phyloP scores from a whole-genome alignment of 176 grass and related monocot species.

The Typha latifolia region DNA sequence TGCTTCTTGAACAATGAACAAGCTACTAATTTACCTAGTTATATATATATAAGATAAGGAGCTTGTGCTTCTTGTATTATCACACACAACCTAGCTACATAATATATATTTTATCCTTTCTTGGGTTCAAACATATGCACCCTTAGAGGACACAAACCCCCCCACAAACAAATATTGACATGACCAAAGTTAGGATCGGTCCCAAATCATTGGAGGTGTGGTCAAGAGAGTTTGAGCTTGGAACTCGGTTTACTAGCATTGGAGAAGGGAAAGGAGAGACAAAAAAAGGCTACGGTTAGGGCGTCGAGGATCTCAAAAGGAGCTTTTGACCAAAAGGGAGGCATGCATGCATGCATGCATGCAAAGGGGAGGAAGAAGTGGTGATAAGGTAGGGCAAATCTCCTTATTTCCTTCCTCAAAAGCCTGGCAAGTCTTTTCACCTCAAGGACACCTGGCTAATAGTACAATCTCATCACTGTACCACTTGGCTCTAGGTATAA shows the following conservation, averaged over 20 bases:
- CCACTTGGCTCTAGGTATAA: conserved; percentile 1
- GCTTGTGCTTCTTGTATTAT: too few relatives aligned
- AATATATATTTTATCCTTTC: not conserved
- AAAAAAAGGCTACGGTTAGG: too few relatives aligned
- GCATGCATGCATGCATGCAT: not conserved
- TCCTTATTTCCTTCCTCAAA: not conserved
- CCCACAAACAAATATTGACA: not conserved
- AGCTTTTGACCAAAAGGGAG: not conserved
- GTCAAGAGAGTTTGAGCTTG: not conserved
- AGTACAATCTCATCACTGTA: not conserved
- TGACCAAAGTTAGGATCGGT: not conserved
- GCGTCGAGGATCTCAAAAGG: not conserved
- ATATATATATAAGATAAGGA: too few relatives aligned
- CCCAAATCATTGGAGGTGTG: not conserved
- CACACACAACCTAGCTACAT: not conserved
- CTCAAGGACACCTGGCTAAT: too few relatives aligned
- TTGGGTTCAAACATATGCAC: not conserved
- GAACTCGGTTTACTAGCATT: not conserved
- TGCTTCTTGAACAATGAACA: too few relatives aligned
- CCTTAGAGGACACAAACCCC: not conserved
- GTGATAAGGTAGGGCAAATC: not conserved
- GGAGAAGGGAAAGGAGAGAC: not conserved
- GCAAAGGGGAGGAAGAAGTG: not conserved
- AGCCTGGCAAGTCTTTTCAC: not conserved
- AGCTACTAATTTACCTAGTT: too few relatives aligned